Evolutionary conservation across 2,329 filamentous ascomycete species (phyloP), one percentile per base, ranked within the genome.

Genomic region (Ilyonectria destructans): DNA sequence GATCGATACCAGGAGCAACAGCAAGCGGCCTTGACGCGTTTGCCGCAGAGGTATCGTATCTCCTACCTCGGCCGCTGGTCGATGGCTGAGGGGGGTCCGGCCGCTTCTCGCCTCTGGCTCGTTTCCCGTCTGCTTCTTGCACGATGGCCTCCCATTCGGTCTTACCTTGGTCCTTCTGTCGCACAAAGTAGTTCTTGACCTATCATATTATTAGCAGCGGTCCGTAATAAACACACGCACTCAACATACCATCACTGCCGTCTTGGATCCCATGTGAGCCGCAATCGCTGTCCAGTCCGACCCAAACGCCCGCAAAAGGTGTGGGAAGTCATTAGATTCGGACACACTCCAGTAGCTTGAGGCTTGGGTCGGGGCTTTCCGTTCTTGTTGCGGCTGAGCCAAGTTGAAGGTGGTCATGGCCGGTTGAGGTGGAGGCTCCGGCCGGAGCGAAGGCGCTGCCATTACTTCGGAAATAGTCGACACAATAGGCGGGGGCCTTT

Each of bases 311-410:
- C 86, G 87, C 54, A 96, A 85, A 65, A 94, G 86, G 63, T 86
- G 88, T 40, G 91, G 90, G 80, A 96, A 96, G 75, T 95, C 93
- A 54, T 87, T 92, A 62, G 92, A 87, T 81, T 96, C 93, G 1
- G 92, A 92, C 23, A 96, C 93, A 75, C 93, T 96, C 93, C 93
- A 96, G 79, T 96, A 96, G 80, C 93, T 96, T 1, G 92, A 94
- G 15, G 92, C 89, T 71, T 91, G 90, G 62, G 83, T 82, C 23
- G 85, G 85, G 10, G 82, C 80, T 66, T 87, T 88, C 49, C 87
- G 86, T 72, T 90, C 87, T 40, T 81, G 79, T 45, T 82, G 81
- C 15, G 80, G 74, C 67, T 84, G 83, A 2, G 80, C 74, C 56
- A 88, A 77, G 67, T 89, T 88, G 71, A 89, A 87, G 29, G 85